A percentile compares a stretch with the other conserved stretches of the same genome.
Evolutionary conservation across 2,329 filamentous ascomycete species (phyloP).

Genomic region (Clonostachys rosea): DNA sequence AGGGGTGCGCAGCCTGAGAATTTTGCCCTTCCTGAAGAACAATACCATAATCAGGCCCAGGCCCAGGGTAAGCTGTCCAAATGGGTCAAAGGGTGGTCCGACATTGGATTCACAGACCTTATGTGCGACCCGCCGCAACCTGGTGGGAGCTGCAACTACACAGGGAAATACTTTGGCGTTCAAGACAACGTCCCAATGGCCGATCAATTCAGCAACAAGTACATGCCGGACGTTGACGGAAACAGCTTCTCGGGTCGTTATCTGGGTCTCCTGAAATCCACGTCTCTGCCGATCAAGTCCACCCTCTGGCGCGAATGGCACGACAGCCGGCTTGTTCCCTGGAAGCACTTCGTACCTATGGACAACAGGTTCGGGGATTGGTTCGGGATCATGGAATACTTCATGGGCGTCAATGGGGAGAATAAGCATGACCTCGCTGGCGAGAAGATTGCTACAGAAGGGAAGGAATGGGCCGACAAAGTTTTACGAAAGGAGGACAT

Average conservation of each 20-base stretch:
- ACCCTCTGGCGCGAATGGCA: constrained; percentile 81
- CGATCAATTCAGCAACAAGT: constrained; percentile 60
- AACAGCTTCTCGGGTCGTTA: constrained; percentile 67
- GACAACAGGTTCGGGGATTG: constrained; percentile 69
- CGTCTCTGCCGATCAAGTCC: constrained; percentile 69
- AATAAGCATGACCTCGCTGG: constrained; percentile 52
- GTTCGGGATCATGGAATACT: constrained; percentile 71
- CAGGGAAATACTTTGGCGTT: constrained; percentile 35
- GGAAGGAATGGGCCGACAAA: constrained; percentile 63
- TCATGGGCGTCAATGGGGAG: constrained; percentile 52
- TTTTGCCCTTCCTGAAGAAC: constrained; percentile 44
- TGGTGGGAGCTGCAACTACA: constrained; percentile 40
- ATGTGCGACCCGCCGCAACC: constrained; percentile 37
- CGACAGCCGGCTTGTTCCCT: constrained; percentile 66
- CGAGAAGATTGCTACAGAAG: constrained; percentile 58
- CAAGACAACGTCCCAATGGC: constrained; percentile 33
- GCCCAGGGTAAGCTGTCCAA: constrained; percentile 35
- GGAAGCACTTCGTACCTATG: constrained; percentile 80
- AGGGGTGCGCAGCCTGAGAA: constrained; percentile 38
- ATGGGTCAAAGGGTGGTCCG: constrained; percentile 44
- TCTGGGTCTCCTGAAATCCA: constrained; percentile 64
- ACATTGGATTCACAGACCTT: constrained; percentile 50
- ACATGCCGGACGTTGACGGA: constrained; percentile 73
- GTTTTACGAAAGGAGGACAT: constrained; percentile 70
- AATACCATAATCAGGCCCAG: constrained; percentile 43